Conservation (phyloP, 2,329 filamentous ascomycete genomes). For the Zopfia rhizophila region DNA sequence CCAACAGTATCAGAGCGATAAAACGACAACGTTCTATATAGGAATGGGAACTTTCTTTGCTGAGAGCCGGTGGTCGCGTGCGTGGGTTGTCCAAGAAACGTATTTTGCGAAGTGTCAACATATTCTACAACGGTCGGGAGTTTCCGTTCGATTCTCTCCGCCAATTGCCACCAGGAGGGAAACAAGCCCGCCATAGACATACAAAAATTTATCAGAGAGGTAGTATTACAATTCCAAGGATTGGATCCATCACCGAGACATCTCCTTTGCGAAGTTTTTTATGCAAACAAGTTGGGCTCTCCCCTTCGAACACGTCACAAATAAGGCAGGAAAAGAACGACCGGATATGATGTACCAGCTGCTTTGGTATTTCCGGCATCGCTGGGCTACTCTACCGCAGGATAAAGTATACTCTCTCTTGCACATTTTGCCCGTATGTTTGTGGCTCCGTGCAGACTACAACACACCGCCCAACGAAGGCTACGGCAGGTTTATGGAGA, state of each 20-base stretch:
- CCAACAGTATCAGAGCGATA: neutral
- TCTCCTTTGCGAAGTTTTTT: slow-evolving; percentile 1
- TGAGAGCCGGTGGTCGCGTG: slow-evolving; percentile 2
- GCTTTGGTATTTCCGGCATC: slow-evolving; percentile 5
- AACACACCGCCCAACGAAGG: neutral
- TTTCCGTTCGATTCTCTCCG: slow-evolving; percentile 1
- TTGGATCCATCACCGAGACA: slow-evolving; percentile 5
- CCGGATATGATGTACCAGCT: slow-evolving; percentile 5
- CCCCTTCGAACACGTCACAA: too few species aligned
- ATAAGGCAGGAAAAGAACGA: slow-evolving; percentile 3
- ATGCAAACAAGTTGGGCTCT: too few species aligned
- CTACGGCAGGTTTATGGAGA: slow-evolving; percentile 5
- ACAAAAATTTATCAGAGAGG: too few species aligned
- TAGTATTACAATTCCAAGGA: slow-evolving; percentile 5
- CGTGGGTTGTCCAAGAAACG: slow-evolving; percentile 4
- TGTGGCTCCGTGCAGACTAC: slow-evolving; percentile 1
- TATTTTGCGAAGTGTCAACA: slow-evolving; percentile 1
- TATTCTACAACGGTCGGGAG: slow-evolving; percentile 2
- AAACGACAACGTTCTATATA: slow-evolving; percentile 1
- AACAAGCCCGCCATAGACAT: too few species aligned
- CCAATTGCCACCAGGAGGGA: too few species aligned
- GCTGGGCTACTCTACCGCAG: slow-evolving; percentile 1
- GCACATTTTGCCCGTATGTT: slow-evolving; percentile 1
- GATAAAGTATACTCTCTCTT: slow-evolving; percentile 5
- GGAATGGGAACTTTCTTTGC: slow-evolving; percentile 1